Evolutionary conservation across 208 protist species (phyloP), one percentile per base, ranked within the genome.

Genomic region (Leishmania martiniquensis): DNA sequence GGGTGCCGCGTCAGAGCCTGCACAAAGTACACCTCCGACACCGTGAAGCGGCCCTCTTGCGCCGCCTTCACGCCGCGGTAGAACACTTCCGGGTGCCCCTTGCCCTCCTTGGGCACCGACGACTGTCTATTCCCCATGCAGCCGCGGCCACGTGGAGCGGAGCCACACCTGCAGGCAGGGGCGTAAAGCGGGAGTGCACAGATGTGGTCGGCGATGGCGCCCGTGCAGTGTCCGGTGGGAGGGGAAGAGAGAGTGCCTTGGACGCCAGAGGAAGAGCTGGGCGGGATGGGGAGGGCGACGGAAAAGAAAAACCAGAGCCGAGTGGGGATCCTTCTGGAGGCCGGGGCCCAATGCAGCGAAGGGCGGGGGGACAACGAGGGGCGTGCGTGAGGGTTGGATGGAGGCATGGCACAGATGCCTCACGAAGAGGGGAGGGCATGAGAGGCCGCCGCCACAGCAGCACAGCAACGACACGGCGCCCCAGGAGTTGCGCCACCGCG

Each of bases 1-100:
- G 78, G 78, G 44, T 82, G 78, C 22, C 51, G 22, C 2, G 13
- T 25, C 34, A 82, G 68, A 22, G 78, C 78, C 44, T 81, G 68
- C 68, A 72, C 57, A 44, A 85, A 76, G 69, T 77, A 85, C 37
- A 81, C 45, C 72, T 85, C 81, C 29, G 81, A 73, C 49, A 62
- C 45, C 29, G 66, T 77, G 65, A 62, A 76, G 72, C 62, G 52
- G 29, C 71, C 76, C 13, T 85, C 69, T 9, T 59, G 45, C 32
- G 49, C 76, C 17, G 62, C 69, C 15, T 52, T 32, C 29, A 54
- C 49, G 65, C 66, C 81, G 32, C 78, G 63, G 70, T 85, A 80
- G 62, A 77, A 85, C 68, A 49, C 60, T 17, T 39, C 51, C 20
- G 72, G 80, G 59, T 83, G 80, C 4, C 60, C 72, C 5, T 60